phyloP scores from a whole-genome alignment of 768 basidiomycete genomes.

The Galerina sulciceps region DNA sequence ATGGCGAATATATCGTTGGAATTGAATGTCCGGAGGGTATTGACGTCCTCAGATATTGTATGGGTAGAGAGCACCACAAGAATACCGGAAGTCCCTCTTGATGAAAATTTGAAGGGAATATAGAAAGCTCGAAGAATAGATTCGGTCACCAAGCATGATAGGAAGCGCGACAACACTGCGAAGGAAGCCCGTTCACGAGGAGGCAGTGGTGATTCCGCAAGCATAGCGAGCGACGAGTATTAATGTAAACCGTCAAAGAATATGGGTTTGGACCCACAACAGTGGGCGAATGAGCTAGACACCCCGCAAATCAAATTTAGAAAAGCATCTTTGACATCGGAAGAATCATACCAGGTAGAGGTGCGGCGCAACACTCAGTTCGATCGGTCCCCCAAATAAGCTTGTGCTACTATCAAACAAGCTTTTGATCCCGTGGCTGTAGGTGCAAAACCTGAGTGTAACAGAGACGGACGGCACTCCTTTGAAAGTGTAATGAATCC shows the following conservation, averaged over 20 bases:
- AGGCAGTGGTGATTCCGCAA: constrained; percentile 41
- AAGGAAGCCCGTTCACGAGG: constrained; percentile 50
- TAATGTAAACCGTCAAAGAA: not conserved
- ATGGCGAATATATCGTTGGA: constrained; percentile 50
- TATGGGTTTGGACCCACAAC: not conserved
- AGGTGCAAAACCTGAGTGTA: too few species aligned
- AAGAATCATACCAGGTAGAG: too few species aligned
- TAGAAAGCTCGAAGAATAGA: constrained; percentile 56
- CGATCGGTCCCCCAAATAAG: too few species aligned
- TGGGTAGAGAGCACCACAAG: constrained; percentile 41
- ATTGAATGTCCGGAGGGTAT: constrained; percentile 25
- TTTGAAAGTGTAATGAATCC: too few species aligned
- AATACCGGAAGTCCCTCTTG: constrained; percentile 41
- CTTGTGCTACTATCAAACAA: too few species aligned
- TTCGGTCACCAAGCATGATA: constrained; percentile 63
- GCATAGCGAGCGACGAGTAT: constrained; percentile 5
- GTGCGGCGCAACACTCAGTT: too few species aligned
- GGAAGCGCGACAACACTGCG: constrained; percentile 49
- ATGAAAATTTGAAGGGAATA: constrained; percentile 38
- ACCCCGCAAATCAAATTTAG: too few species aligned
- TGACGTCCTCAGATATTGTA: constrained; percentile 29
- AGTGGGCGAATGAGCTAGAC: not conserved
- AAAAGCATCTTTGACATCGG: too few species aligned
- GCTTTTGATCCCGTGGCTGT: too few species aligned
- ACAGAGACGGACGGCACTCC: too few species aligned